phyloP scores from a whole-genome alignment of 768 basidiomycete species.

The Tricholoma furcatifolium region DNA sequence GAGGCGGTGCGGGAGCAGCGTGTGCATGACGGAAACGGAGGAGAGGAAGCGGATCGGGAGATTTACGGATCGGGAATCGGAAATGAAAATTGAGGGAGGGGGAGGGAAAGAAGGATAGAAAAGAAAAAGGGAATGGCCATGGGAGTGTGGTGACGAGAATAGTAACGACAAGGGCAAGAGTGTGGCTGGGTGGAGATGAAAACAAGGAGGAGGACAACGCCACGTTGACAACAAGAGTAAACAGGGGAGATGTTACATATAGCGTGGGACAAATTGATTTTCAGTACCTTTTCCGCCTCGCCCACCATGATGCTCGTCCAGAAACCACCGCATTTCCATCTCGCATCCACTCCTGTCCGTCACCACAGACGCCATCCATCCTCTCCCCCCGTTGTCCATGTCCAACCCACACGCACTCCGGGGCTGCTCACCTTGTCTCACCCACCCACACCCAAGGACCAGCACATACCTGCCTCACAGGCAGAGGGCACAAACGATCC shows the following conservation, averaged over 20 bases:
- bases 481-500: constrained; percentile 52
- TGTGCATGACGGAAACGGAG: no score
- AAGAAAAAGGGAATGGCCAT: no score
- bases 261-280: background rate
- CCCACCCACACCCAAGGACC: constrained; percentile 16
- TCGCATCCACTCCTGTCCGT: constrained; percentile 26
- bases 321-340: constrained; percentile 37
- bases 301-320: constrained; percentile 48
- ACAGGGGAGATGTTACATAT: constrained; percentile 21
- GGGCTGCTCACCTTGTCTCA: constrained; percentile 70
- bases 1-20: no score
- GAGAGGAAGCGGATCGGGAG: no score
- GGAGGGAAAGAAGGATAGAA: no score
- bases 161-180: no score
- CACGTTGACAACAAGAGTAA: constrained; percentile 23
- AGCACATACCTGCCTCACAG: constrained; percentile 48
- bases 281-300: constrained; percentile 7
- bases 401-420: constrained; percentile 71
- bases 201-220: constrained; percentile 10
- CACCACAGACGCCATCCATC: constrained; percentile 73
- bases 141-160: no score
- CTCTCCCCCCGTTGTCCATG: constrained; percentile 60
- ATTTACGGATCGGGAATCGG: no score
- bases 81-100: no score
- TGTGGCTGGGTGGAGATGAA: no score